Evolutionary conservation across 2,329 filamentous ascomycete genomes (phyloP).

Genomic region (Xylariaceae sp.): DNA sequence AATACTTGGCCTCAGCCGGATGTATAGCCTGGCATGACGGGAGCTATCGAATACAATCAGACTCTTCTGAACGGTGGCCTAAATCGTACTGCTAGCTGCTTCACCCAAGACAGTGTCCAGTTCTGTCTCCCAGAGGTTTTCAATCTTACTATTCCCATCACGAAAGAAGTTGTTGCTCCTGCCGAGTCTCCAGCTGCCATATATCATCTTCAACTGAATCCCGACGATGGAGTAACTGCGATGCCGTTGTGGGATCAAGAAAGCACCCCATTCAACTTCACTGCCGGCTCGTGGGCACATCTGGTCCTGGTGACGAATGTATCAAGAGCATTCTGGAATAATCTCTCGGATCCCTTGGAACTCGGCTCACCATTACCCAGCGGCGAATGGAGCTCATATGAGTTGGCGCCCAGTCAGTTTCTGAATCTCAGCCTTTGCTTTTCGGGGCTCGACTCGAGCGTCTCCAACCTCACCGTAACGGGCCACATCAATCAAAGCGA

Average conservation of each 20-base stretch:
- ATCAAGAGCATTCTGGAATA: background rate
- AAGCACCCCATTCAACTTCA: background rate
- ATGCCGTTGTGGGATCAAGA: conserved; percentile 2
- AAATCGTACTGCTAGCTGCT: background rate
- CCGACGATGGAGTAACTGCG: too few species aligned
- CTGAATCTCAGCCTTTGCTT: conserved; percentile 4
- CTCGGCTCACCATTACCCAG: background rate
- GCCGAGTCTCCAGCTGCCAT: too few species aligned
- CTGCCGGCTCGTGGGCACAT: conserved; percentile 2
- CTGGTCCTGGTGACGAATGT: conserved; percentile 6
- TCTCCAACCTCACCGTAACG: conserved; percentile 1
- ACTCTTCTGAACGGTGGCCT: background rate
- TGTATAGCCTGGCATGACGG: background rate
- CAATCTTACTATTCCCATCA: too few species aligned
- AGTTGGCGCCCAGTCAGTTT: background rate
- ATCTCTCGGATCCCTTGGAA: background rate
- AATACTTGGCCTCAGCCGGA: background rate
- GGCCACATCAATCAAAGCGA: too few species aligned
- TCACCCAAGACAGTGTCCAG: background rate
- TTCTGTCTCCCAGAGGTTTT: too few species aligned
- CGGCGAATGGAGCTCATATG: background rate
- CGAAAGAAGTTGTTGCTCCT: too few species aligned
- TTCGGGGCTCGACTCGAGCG: background rate
- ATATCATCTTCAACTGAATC: too few species aligned
- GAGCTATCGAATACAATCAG: background rate